These are phyloP conservation scores for Ottelia alismoides DNA, from an alignment of 106 monocot species.

Conservation along the genomic window DNA sequence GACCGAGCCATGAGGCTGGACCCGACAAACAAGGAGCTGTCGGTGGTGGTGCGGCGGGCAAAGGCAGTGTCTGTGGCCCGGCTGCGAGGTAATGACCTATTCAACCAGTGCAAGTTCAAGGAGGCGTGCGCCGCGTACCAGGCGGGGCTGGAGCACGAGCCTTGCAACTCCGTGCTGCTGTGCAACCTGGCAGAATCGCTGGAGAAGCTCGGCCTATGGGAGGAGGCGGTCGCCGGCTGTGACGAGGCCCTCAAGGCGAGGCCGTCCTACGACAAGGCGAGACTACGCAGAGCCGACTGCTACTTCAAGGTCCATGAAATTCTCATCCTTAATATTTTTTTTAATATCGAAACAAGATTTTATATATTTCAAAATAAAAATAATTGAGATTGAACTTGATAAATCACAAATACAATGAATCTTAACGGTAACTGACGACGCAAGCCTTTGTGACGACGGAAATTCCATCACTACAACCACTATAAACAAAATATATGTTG, in stretches of 20 bases:
- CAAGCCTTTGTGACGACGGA: no score
- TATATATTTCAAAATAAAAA: neutral
- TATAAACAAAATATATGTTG: no score
- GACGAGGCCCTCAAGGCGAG: slow-evolving; percentile 30
- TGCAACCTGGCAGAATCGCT: slow-evolving; percentile 70
- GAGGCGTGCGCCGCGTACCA: slow-evolving; percentile 60
- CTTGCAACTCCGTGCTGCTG: slow-evolving; percentile 52
- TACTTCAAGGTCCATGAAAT: slow-evolving; percentile 83
- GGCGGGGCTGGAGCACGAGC: slow-evolving; percentile 49
- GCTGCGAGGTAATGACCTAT: slow-evolving; percentile 51
- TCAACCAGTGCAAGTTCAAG: slow-evolving; percentile 40
- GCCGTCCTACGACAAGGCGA: slow-evolving; percentile 56
- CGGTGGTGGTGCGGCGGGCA: slow-evolving; percentile 17
- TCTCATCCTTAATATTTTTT: no score
- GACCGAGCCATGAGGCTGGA: slow-evolving; percentile 43
- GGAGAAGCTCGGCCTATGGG: slow-evolving; percentile 35
- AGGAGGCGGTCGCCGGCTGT: slow-evolving; percentile 68
- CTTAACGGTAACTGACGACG: no score
- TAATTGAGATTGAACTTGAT: neutral
- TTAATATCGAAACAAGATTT: no score
- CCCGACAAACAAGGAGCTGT: slow-evolving; percentile 33
- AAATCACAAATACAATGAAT: no score
- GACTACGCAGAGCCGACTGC: slow-evolving; percentile 69
- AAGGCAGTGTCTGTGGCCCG: slow-evolving; percentile 23
- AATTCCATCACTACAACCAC: no score